A percentile compares a stretch with the other conserved stretches of the same genome.
Evolutionary conservation across 495 filamentous ascomycete genomes (phyloP).

Genomic region (Penicillium lagena): DNA sequence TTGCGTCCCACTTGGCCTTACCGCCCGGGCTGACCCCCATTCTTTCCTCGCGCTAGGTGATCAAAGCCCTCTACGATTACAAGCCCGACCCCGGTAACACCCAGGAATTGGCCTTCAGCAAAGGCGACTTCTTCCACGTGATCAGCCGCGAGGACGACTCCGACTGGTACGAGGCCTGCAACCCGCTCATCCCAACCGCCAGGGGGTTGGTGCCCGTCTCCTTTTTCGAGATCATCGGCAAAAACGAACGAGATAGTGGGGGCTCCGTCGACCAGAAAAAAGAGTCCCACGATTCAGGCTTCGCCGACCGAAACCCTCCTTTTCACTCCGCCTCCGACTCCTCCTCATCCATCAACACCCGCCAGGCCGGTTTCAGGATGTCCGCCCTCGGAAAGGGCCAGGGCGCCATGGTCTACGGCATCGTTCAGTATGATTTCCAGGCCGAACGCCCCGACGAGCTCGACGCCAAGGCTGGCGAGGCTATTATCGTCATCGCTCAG

Average conservation of each 20-base stretch:
- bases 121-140: conserved; percentile 97
- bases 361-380: conserved; percentile 38
- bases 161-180: conserved; percentile 99
- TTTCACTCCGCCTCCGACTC: conserved; percentile 34
- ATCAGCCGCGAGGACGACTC: conserved; percentile 90
- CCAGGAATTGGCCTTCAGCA: conserved; percentile 83
- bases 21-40: conserved; percentile 5
- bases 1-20: conserved; percentile 8
- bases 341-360: conserved; percentile 16
- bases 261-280: conserved; percentile 62
- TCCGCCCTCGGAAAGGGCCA: conserved; percentile 53
- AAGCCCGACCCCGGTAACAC: conserved; percentile 54
- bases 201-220: conserved; percentile 88
- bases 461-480: conserved; percentile 90
- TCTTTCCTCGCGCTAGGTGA: conserved; percentile 57
- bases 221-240: conserved; percentile 87
- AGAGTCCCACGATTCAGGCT: conserved; percentile 71
- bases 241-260: conserved; percentile 75
- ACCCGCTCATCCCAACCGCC: conserved; percentile 81
- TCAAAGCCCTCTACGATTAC: conserved; percentile 94
- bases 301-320: conserved; percentile 54
- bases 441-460: conserved; percentile 93
- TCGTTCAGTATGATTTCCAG: conserved; percentile 95
- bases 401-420: conserved; percentile 89
- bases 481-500: conserved; percentile 96